phyloP scores from a whole-genome alignment of 345 rosid species.

The Cardiospermum halicacabum region DNA sequence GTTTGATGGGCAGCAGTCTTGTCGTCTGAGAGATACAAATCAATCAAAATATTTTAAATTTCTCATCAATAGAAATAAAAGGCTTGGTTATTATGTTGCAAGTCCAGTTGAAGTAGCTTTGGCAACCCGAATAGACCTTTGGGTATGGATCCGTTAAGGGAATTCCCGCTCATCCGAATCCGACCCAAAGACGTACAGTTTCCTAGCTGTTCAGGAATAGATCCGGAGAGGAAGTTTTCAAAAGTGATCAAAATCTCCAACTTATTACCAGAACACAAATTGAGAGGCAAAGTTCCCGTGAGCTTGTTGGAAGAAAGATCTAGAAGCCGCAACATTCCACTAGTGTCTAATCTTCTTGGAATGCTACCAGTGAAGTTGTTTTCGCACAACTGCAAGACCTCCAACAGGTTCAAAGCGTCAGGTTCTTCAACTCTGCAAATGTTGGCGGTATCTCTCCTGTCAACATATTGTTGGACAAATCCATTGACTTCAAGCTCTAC shows the following conservation, averaged over 20 bases:
- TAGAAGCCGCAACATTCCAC: conserved; percentile 46
- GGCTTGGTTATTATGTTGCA: conserved; percentile 62
- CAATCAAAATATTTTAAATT: no score
- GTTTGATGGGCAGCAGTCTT: no score
- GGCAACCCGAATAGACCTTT: conserved; percentile 74
- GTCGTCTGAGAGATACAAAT: no score
- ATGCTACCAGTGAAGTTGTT: conserved; percentile 81
- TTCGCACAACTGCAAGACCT: conserved; percentile 89
- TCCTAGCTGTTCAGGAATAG: conserved; percentile 72
- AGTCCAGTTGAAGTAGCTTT: conserved; percentile 67
- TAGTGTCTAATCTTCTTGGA: conserved; percentile 56
- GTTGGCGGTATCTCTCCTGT: conserved; percentile 69
- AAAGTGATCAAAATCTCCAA: conserved; percentile 70
- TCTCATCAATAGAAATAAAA: no score
- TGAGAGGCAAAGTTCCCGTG: conserved; percentile 66
- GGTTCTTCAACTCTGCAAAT: conserved; percentile 54
- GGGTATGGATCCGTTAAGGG: conserved; percentile 78
- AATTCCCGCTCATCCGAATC: conserved; percentile 89
- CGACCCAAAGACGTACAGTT: conserved; percentile 61
- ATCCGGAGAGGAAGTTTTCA: conserved; percentile 67
- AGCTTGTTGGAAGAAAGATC: conserved; percentile 85
- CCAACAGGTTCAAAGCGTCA: conserved; percentile 76
- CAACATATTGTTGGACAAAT: conserved; percentile 78
- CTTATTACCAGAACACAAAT: conserved; percentile 62
- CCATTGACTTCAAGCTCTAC: conserved; percentile 72